phyloP scores from a whole-genome alignment of 305 asterid genomes.

The Lippia alba region DNA sequence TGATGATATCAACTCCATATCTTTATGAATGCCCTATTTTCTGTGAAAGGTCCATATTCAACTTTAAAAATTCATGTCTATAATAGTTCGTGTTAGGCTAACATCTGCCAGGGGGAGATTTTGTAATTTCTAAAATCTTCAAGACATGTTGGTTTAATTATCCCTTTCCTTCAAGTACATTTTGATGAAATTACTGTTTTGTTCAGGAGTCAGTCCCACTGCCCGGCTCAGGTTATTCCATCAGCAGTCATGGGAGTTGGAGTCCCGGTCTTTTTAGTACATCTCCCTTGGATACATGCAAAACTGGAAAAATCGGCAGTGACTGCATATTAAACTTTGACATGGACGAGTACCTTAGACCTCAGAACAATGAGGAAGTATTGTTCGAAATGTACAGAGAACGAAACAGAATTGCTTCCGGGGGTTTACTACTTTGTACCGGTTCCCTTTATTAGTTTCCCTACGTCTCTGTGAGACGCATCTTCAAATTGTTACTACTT shows the following conservation, averaged over 20 bases:
- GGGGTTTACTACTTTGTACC: slow-evolving; percentile 73
- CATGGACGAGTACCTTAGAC: slow-evolving; percentile 59
- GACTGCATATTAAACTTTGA: slow-evolving; percentile 48
- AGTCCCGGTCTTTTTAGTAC: slow-evolving; percentile 45
- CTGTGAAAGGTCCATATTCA: too few species aligned
- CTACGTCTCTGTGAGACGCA: slow-evolving; percentile 7
- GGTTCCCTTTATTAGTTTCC: slow-evolving; percentile 40
- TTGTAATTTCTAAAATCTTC: too few species aligned
- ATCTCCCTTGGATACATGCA: slow-evolving; percentile 29
- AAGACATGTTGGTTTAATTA: too few species aligned
- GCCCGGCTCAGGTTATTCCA: slow-evolving; percentile 46
- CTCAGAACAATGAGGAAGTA: slow-evolving; percentile 56
- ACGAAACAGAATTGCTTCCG: slow-evolving; percentile 64
- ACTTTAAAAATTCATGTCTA: background rate
- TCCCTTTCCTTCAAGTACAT: background rate
- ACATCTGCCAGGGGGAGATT: too few species aligned
- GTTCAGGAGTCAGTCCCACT: slow-evolving; percentile 46
- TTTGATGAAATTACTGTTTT: slow-evolving; percentile 27
- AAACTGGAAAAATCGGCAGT: slow-evolving; percentile 28
- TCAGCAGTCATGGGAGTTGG: slow-evolving; percentile 75
- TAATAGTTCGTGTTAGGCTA: background rate
- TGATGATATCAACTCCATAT: too few species aligned
- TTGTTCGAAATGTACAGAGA: slow-evolving; percentile 73
- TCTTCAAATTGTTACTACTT: slow-evolving; percentile 60
- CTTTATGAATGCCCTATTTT: too few species aligned